Evolutionary conservation across 805 yeast species (phyloP).

Genomic region (Sugiyamaella marilandica): DNA sequence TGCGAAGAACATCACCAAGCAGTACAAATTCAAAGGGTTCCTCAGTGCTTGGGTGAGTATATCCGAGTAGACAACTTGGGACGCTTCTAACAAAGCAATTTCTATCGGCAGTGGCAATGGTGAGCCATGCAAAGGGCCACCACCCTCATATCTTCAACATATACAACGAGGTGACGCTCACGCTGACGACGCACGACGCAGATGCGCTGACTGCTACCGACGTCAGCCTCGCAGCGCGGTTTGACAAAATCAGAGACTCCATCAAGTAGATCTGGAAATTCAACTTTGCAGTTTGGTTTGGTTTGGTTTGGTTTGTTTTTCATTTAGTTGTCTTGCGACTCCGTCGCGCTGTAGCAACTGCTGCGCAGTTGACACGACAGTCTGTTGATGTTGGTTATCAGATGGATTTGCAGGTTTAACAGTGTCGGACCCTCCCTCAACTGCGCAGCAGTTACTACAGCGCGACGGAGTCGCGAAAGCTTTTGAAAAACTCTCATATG

Average conservation of each 20-base stretch:
- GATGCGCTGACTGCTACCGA: constrained; percentile 18
- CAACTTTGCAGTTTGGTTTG: neutral
- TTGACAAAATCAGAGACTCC: constrained; percentile 10
- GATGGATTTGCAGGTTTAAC: too few relatives aligned
- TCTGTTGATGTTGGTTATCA: too few relatives aligned
- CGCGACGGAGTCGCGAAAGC: too few relatives aligned
- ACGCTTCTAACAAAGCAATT: constrained; percentile 18
- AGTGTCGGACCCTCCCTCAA: too few relatives aligned
- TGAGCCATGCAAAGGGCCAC: constrained; percentile 21
- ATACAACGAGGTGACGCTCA: constrained; percentile 20
- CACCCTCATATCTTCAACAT: constrained; percentile 22
- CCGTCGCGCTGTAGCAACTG: too few relatives aligned
- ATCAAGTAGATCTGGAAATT: neutral
- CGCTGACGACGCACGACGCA: constrained; percentile 20
- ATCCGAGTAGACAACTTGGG: too few relatives aligned
- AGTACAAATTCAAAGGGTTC: constrained; percentile 16
- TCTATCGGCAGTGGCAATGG: constrained; percentile 25
- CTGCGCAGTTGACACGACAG: too few relatives aligned
- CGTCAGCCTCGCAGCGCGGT: constrained; percentile 15
- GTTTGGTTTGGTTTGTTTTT: neutral
- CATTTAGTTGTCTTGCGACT: too few relatives aligned
- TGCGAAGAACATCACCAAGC: constrained; percentile 9
- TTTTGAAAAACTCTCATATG: too few relatives aligned
- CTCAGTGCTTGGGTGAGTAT: constrained; percentile 19
- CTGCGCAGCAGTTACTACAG: too few relatives aligned